phyloP scores from a whole-genome alignment of 495 filamentous ascomycete genomes.

The Hyphodiscus hymeniophilus region DNA sequence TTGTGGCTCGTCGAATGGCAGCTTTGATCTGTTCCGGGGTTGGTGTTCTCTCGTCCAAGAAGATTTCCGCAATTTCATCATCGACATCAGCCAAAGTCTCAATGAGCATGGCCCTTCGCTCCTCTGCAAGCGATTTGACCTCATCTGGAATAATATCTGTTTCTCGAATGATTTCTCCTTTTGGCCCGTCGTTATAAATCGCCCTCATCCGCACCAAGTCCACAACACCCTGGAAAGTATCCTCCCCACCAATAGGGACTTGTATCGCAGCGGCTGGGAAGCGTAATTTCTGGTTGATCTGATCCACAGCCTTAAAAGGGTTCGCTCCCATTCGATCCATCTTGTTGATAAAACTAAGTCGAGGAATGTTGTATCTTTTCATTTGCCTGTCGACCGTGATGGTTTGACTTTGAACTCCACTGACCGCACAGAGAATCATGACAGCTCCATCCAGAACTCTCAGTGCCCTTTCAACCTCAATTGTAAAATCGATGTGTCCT shows the following conservation, averaged over 20 bases:
- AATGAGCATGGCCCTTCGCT: slow-evolving; percentile 77
- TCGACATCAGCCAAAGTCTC: slow-evolving; percentile 97
- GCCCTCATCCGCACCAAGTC: slow-evolving; percentile 90
- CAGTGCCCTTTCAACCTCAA: slow-evolving; percentile 95
- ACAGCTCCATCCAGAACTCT: slow-evolving; percentile 95
- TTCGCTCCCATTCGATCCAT: slow-evolving; percentile 99
- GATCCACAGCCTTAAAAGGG: slow-evolving; percentile 93
- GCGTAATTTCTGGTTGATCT: slow-evolving; percentile 93
- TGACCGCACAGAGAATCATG: slow-evolving; percentile 97
- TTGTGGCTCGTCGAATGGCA: slow-evolving; percentile 84
- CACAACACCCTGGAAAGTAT: slow-evolving; percentile 88
- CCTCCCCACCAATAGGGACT: slow-evolving; percentile 89
- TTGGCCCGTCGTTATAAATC: slow-evolving; percentile 79
- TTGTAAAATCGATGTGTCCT: slow-evolving; percentile 98
- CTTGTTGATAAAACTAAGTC: slow-evolving; percentile 97
- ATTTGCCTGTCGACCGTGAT: slow-evolving; percentile 99
- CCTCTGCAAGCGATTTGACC: slow-evolving; percentile 61
- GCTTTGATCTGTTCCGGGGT: slow-evolving; percentile 73
- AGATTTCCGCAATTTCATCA: slow-evolving; percentile 95
- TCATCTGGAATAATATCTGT: slow-evolving; percentile 75
- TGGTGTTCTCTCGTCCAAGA: slow-evolving; percentile 77
- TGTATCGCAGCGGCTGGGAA: slow-evolving; percentile 90
- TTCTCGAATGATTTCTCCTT: slow-evolving; percentile 60
- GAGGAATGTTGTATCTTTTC: slow-evolving; percentile 93
- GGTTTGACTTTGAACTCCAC: slow-evolving; percentile 94